Conservation (phyloP, 176 grass and related monocot genomes). For the Musa beccarii region DNA sequence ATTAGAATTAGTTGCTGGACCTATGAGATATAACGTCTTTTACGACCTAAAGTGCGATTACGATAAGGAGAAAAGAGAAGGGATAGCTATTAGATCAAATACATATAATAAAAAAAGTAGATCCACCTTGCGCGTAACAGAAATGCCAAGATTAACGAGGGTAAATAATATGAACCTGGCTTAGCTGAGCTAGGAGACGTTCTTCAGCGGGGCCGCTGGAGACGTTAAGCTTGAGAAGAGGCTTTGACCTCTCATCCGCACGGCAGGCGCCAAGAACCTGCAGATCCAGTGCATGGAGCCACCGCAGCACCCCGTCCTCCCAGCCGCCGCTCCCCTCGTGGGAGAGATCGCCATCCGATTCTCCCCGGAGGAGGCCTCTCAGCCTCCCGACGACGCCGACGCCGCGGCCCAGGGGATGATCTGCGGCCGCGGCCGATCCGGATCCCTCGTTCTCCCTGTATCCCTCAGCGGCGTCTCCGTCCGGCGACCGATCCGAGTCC, state of each 20-base stretch:
- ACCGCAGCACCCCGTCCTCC: conserved; percentile 11
- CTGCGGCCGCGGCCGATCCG: background rate
- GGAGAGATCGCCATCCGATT: conserved; percentile 7
- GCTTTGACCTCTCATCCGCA: conserved; percentile 59
- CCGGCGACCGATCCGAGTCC: conserved; percentile 15
- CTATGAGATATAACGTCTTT: too few species aligned
- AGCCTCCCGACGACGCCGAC: background rate
- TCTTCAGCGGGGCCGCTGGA: conserved; percentile 50
- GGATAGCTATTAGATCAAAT: background rate
- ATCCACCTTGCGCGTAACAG: background rate
- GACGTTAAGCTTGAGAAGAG: conserved; percentile 48
- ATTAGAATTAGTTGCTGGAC: too few species aligned
- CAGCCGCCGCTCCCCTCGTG: background rate
- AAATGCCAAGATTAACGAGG: background rate
- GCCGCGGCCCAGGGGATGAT: background rate
- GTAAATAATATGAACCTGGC: conserved; percentile 30
- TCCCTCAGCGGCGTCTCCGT: conserved; percentile 3
- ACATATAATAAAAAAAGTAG: background rate
- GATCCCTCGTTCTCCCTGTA: background rate
- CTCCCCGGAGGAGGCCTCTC: conserved; percentile 8
- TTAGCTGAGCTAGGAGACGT: conserved; percentile 67
- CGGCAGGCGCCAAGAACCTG: conserved; percentile 80
- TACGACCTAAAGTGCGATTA: background rate
- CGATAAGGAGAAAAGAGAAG: background rate
- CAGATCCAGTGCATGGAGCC: conserved; percentile 38